Percentiles rank a stretch among this genome's conserved stretches.
Evolutionary conservation across 2,329 filamentous ascomycete genomes (phyloP).

Genomic region (Blastomyces percursus): DNA sequence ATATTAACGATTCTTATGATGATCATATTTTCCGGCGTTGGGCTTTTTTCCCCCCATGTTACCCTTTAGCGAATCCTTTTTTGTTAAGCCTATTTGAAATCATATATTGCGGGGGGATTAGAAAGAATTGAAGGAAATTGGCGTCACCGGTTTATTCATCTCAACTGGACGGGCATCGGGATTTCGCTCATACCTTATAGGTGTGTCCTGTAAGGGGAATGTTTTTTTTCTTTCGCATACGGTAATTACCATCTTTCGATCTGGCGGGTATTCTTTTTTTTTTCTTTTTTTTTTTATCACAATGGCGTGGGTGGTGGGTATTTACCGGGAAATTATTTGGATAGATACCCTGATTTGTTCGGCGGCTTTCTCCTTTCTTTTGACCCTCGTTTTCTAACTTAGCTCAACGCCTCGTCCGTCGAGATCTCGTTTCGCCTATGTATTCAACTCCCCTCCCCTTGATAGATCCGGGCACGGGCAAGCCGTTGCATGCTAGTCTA

Average conservation of each 20-base stretch:
- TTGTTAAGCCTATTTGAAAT: background rate
- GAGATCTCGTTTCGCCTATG: background rate
- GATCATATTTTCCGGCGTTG: background rate
- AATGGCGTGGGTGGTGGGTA: background rate
- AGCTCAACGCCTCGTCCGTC: background rate
- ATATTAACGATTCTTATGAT: background rate
- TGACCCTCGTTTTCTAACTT: background rate
- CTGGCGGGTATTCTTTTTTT: no score
- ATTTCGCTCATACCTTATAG: background rate
- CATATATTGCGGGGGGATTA: background rate
- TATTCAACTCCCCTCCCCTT: background rate
- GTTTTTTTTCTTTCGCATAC: background rate
- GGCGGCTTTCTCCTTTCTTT: background rate
- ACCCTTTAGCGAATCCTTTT: background rate
- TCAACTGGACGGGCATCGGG: background rate
- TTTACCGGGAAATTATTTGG: background rate
- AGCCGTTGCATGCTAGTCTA: background rate
- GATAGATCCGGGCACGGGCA: background rate
- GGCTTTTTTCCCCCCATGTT: background rate
- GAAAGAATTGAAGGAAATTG: background rate
- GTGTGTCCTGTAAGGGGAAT: background rate
- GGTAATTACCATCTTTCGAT: background rate
- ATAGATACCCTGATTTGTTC: constrained; percentile 1
- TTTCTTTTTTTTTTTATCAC: background rate
- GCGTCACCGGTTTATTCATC: background rate